Evolutionary conservation across 805 yeast genomes (phyloP).

Genomic region (Ogataea allantospora): DNA sequence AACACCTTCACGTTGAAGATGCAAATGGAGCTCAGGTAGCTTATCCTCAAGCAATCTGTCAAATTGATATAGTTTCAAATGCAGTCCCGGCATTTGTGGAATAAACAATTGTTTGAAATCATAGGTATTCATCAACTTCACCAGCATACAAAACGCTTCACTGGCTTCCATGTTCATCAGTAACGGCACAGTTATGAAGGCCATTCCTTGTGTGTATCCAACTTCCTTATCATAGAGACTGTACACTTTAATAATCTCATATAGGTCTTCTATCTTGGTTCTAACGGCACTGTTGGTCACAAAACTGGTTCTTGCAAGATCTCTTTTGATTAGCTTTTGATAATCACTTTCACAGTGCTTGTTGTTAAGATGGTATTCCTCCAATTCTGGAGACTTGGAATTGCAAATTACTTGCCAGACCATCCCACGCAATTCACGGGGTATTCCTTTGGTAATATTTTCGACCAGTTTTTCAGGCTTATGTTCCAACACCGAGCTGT

Average conservation of each 20-base stretch:
- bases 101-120: slow-evolving; percentile 73
- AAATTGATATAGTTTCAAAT: slow-evolving; percentile 80
- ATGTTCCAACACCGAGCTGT: slow-evolving; percentile 60
- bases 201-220: slow-evolving; percentile 98
- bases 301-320: slow-evolving; percentile 81
- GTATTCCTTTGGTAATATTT: slow-evolving; percentile 75
- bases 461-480: slow-evolving; percentile 58
- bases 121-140: slow-evolving; percentile 80
- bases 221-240: slow-evolving; percentile 86
- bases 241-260: slow-evolving; percentile 77
- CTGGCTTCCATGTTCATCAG: slow-evolving; percentile 76
- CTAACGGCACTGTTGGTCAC: slow-evolving; percentile 55
- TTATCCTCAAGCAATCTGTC: slow-evolving; percentile 81
- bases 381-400: slow-evolving; percentile 65
- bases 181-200: slow-evolving; percentile 84
- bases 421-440: slow-evolving; percentile 80
- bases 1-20: slow-evolving; percentile 81
- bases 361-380: slow-evolving; percentile 52
- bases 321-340: slow-evolving; percentile 77
- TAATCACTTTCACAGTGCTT: slow-evolving; percentile 54
- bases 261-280: slow-evolving; percentile 62
- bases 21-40: slow-evolving; percentile 69
- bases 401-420: slow-evolving; percentile 89
- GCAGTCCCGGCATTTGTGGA: slow-evolving; percentile 93
- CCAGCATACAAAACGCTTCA: slow-evolving; percentile 81